A percentile compares a stretch with the other conserved stretches of the same genome.
These are phyloP conservation scores for Zymoseptoria brevis DNA, from an alignment of 2,329 filamentous ascomycete species.

Conservation along the genomic window DNA sequence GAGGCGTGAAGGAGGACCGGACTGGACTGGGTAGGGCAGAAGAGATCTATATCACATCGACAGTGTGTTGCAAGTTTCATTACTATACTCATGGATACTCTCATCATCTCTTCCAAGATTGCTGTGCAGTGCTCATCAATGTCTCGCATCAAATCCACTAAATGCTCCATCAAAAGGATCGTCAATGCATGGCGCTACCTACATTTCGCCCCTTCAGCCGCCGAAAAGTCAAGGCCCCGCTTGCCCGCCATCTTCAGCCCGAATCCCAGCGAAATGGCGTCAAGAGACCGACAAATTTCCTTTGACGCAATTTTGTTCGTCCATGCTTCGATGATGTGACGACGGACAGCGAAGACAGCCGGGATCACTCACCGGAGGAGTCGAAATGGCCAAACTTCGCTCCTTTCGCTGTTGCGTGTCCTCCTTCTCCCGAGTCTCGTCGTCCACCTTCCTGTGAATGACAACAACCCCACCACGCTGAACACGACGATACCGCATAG, in stretches of 20 bases:
- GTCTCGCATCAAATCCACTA: too few relatives aligned
- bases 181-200: too few relatives aligned
- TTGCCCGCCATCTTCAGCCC: neutral
- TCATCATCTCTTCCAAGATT: too few relatives aligned
- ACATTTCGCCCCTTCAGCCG: too few relatives aligned
- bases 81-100: too few relatives aligned
- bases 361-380: neutral
- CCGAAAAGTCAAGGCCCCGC: neutral
- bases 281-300: neutral
- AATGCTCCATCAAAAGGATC: too few relatives aligned
- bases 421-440: neutral
- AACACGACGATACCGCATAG: neutral
- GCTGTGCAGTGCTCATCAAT: too few relatives aligned
- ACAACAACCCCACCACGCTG: neutral
- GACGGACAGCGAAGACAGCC: neutral
- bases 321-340: neutral
- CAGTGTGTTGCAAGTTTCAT: neutral
- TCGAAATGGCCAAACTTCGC: neutral
- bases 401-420: neutral
- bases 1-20: slow-evolving; percentile 8
- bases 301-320: neutral
- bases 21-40: neutral
- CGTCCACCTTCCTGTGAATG: neutral
- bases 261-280: neutral
- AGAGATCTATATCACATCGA: neutral